A percentile compares a stretch with the other conserved stretches of the same genome.
Evolutionary conservation across 441 rosid species (phyloP).

Genomic region (Aquilaria agallochum): DNA sequence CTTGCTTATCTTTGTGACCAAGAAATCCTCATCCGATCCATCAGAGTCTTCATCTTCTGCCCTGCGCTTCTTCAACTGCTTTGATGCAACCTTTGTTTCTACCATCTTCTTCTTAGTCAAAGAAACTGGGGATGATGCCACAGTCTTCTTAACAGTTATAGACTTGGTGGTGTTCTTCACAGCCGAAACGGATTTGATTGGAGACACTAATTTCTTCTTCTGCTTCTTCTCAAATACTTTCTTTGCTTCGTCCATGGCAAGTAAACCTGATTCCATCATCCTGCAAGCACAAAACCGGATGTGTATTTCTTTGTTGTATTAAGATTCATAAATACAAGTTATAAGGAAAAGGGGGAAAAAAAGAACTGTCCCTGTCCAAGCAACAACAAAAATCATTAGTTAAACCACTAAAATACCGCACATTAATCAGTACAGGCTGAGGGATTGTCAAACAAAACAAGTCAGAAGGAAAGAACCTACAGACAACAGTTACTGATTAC

Average conservation of each 20-base stretch:
- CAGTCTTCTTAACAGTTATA: constrained; percentile 31
- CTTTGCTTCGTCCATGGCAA: constrained; percentile 62
- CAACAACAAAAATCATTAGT: neutral
- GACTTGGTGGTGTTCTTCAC: constrained; percentile 35
- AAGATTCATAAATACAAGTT: neutral
- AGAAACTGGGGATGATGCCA: constrained; percentile 26
- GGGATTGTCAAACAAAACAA: too few species aligned
- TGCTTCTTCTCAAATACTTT: constrained; percentile 66
- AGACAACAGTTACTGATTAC: too few species aligned
- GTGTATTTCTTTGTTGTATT: neutral
- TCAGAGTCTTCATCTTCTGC: constrained; percentile 41
- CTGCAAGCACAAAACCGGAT: constrained; percentile 29
- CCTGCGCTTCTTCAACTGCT: constrained; percentile 55
- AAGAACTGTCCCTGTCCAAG: too few species aligned
- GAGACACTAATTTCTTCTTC: constrained; percentile 50
- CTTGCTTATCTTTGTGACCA: constrained; percentile 21
- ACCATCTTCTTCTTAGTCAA: constrained; percentile 38
- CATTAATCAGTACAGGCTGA: too few species aligned
- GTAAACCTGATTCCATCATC: constrained; percentile 98
- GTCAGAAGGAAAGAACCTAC: constrained; percentile 2
- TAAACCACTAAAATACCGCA: neutral
- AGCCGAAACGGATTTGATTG: constrained; percentile 41
- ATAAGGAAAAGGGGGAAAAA: too few species aligned
- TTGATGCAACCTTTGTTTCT: constrained; percentile 25
- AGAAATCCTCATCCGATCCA: constrained; percentile 47